Base-by-base conservation (phyloP, 2,329 filamentous ascomycete species). In the Westerdykella aurantiaca region DNA sequence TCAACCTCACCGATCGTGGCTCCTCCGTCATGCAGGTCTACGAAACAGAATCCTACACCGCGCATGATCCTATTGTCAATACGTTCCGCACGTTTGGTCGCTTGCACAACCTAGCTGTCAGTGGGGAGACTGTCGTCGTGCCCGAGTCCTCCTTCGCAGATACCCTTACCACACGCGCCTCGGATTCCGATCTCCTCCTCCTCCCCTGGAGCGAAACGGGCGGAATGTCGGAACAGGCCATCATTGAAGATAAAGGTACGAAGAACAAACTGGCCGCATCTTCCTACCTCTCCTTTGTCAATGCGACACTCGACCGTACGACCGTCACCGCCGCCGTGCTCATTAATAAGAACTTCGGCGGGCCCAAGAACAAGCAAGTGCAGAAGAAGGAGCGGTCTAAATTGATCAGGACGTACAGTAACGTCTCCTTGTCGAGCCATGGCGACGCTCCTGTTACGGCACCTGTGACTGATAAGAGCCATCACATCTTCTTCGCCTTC, bases 1-100 rank as follows among this genome's bases (percentile, higher is more conserved):
- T 94, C 39, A 87, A 94, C 60, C 78, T 97, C 11, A 94, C 88
- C 0, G 90, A 96, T 56, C 88, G 91, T 76, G 86, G 88, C 34
- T 96, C 91, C 0, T 90, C 89, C 14, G 91, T 96, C 56, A 97
- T 97, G 91, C 85, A 88, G 56, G 88, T 95, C 10, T 84, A 88
- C 0, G 88, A 94, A 59, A 76, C 84, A 3, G 85, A 89, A 33
- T 87, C 93, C 39, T 79, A 68, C 66, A 74, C 62, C 51, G 74
- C 54, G 52, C 64, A 53, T 56, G 91, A 97, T 57, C 88, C 91
- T 0, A 83, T 97, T 4, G 81, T 96, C 43, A 95, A 95, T 61
- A 86, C 88, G 0, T 96, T 96, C 76, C 81, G 86, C 38, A 88
- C 88, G 0, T 90, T 96, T 55, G 88, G 88, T 1, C 85, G 86